Percentiles rank a stretch among this genome's conserved stretches.
Conservation (phyloP, 2,329 filamentous ascomycete genomes). For the Arthrobotrys iridis region DNA sequence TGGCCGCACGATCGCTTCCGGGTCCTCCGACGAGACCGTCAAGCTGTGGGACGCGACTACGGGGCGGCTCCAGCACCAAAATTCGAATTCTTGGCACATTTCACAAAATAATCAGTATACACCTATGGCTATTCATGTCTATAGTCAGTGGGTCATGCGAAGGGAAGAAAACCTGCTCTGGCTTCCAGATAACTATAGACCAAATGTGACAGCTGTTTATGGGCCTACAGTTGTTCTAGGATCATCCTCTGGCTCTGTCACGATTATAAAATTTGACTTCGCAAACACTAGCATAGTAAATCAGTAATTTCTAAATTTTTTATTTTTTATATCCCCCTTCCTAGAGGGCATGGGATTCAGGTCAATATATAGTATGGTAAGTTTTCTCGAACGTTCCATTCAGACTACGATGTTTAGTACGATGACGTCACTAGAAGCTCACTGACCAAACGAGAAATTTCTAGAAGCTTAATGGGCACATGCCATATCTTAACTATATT, state of each 20-base stretch:
- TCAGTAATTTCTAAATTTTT: no score
- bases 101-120: not conserved
- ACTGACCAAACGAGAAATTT: no score
- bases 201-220: not conserved
- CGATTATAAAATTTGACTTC: not conserved
- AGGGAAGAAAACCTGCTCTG: not conserved
- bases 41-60: not conserved
- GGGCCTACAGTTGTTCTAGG: not conserved
- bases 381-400: no score
- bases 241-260: not conserved
- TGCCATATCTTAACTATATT: no score
- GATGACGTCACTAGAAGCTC: no score
- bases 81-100: not conserved
- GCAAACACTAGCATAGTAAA: not conserved
- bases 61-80: not conserved
- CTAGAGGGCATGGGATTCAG: no score
- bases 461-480: no score
- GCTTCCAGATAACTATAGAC: not conserved
- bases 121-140: not conserved
- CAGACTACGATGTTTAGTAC: no score
- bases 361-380: no score
- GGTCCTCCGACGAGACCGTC: not conserved
- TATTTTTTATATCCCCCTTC: no score
- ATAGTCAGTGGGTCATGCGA: not conserved
- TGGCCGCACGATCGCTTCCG: conserved; percentile 86